Evolutionary conservation across 768 basidiomycete genomes (phyloP), one percentile per base, ranked within the genome.

Genomic region (Termitomyces sp.): DNA sequence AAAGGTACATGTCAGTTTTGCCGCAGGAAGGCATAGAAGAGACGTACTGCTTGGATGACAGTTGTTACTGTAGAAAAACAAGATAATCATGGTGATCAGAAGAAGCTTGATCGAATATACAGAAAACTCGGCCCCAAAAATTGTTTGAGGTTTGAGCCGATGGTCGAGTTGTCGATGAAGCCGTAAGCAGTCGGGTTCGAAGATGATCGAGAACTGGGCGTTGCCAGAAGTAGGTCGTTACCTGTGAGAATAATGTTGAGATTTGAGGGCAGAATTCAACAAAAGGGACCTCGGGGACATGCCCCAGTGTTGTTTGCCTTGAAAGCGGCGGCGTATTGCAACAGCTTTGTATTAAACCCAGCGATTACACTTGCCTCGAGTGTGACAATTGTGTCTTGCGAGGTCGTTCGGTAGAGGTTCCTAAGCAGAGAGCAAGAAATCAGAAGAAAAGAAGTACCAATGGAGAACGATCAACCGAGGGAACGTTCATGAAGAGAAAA

Each of bases 11-110:
- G 51, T 47, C 45, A 62, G 58, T 32, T 23, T 11, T 10, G 32
- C 35, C 19, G n/a, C 27, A 35, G 19, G n/a, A 5, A 32, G 8
- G 40, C 7, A 5, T 7, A 43, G n/a, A n/a, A 53, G 40, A 29
- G 32, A 68, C 63, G n/a, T 68, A 82, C 83, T 77, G 48, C 75
- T n/a, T 74, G 83, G 80, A 58, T 84, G 83, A 77, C 80, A n/a
- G 63, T 80, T 75, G 58, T 84, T 82, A 14, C 82, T 83, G 19
- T 17, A 48, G 38, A 8, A 16, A 25, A 8, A 46, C n/a, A n/a
- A n/a, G n/a, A n/a, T n/a, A n/a, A 21, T 57, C 16, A 27, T 40
- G 53, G 37, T 29, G 17, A 16, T 10, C 25, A 12, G 25, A 50
- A n/a, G n/a, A n/a, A 40, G 35, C n/a, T 19, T 14, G 37, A 49